phyloP scores from a whole-genome alignment of 1,139 yeast species.

The Nakaseomyces sp. region DNA sequence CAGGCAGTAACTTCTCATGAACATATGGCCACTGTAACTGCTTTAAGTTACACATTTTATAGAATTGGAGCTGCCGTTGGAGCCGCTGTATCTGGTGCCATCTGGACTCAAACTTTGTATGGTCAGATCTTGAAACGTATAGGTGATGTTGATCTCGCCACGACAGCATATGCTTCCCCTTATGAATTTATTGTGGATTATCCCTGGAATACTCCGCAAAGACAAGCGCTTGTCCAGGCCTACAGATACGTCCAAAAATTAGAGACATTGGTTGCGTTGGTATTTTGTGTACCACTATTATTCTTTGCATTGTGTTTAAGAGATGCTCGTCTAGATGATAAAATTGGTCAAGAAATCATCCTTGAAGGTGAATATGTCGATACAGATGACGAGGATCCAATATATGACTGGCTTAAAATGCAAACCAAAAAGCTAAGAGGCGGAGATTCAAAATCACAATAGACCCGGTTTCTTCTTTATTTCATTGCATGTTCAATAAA shows the following conservation, averaged over 20 bases:
- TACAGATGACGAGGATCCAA: background rate
- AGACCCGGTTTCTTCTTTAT: too few relatives aligned
- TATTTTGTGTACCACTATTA: constrained; percentile 47
- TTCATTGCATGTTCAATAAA: too few relatives aligned
- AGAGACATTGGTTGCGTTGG: constrained; percentile 49
- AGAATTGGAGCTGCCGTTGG: constrained; percentile 52
- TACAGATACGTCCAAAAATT: constrained; percentile 53
- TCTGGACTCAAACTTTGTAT: constrained; percentile 49
- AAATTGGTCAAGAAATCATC: background rate
- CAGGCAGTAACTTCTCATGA: constrained; percentile 56
- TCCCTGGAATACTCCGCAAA: constrained; percentile 54
- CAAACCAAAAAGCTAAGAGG: background rate
- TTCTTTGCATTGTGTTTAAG: constrained; percentile 32
- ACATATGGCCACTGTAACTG: constrained; percentile 54
- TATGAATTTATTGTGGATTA: constrained; percentile 39
- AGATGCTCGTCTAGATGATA: constrained; percentile 3
- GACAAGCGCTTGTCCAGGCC: constrained; percentile 47
- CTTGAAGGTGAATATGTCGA: background rate
- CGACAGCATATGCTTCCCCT: constrained; percentile 47
- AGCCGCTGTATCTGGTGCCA: constrained; percentile 48
- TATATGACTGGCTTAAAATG: background rate
- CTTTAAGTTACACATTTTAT: constrained; percentile 47
- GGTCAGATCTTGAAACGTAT: constrained; percentile 26
- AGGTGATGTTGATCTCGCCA: constrained; percentile 33
- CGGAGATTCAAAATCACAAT: background rate